Base-by-base conservation (phyloP, 495 filamentous ascomycete species). In the Podospora sp. region DNA sequence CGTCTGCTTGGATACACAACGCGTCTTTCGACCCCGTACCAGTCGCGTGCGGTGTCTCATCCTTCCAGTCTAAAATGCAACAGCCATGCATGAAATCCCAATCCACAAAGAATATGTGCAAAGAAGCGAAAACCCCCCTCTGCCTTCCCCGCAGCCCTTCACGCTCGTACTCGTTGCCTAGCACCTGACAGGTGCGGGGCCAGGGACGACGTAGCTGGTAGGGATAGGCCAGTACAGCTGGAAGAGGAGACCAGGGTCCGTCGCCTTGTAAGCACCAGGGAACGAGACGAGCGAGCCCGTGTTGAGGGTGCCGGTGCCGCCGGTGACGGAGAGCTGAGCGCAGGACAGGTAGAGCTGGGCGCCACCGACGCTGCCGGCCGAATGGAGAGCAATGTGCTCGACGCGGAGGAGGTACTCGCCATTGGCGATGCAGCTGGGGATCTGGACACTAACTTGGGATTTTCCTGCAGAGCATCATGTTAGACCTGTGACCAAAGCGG, bases 361-460 rank as follows among this genome's bases (percentile, higher is more conserved):
- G 29, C 83, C 83, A 29, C 78, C 78, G 22, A 73, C 71, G 24
- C 71, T 61, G 57, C 63, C 62, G 9, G 84, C 85, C 26, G 69
- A 68, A 68, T 86, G 83, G 27, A 86, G 78, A 0, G 77, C 85
- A 20, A 88, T 83, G 65, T 87, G 84, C 75, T 88, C 87, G 35
- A 84, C 81, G 22, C 86, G 80, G 36, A 88, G 75, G 20, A 89
- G 82, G 73, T 89, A 89, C 60, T 86, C 81, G 64, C 86, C 86
- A 18, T 80, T 71, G 1, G 77, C 78, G n/a, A 85, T 72, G 65
- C 79, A 79, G n/a, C 72, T 69, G 25, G 84, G 85, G 62, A 86
- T 80, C 18, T 64, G 79, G 66, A 85, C 80, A 46, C 71, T 69
- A 52, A 86, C 71, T 26, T 69, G 12, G 2, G 66, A 46, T 46